phyloP scores from a whole-genome alignment of 305 asterid species.

The Fraxinus xanthoxyloides region DNA sequence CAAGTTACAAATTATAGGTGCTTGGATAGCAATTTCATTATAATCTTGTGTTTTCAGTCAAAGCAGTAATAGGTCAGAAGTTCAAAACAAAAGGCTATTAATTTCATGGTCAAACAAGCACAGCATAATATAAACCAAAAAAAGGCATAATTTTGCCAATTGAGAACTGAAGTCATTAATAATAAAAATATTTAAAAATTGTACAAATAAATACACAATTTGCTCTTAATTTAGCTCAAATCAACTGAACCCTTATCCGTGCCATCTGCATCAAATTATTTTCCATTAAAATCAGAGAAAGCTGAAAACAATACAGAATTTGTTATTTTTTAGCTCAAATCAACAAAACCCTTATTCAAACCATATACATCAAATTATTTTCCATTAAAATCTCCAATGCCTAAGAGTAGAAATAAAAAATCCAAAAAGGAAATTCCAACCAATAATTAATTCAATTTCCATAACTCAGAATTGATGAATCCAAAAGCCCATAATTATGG shows the following conservation, averaged over 20 bases:
- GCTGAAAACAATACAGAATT: not conserved
- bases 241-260: constrained; percentile 1
- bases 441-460: constrained; percentile 14
- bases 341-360: not conserved
- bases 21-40: not conserved
- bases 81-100: not conserved
- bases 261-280: constrained; percentile 10
- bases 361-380: constrained; percentile 8
- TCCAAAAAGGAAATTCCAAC: not conserved
- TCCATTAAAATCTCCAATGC: constrained; percentile 14
- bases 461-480: constrained; percentile 3
- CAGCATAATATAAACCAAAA: not conserved
- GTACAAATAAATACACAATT: not conserved
- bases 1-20: not conserved
- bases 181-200: not conserved
- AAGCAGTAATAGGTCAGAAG: not conserved
- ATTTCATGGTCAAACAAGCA: not conserved
- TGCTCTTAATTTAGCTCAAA: constrained; percentile 11
- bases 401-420: not conserved
- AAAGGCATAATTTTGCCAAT: constrained; percentile 1
- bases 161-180: not conserved
- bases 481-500: not conserved
- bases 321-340: constrained; percentile 9
- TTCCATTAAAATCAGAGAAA: not conserved
- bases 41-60: constrained; percentile 8